Evolutionary conservation across 2,329 filamentous ascomycete species (phyloP).

Genomic region (Colletotrichum chlorophyti): DNA sequence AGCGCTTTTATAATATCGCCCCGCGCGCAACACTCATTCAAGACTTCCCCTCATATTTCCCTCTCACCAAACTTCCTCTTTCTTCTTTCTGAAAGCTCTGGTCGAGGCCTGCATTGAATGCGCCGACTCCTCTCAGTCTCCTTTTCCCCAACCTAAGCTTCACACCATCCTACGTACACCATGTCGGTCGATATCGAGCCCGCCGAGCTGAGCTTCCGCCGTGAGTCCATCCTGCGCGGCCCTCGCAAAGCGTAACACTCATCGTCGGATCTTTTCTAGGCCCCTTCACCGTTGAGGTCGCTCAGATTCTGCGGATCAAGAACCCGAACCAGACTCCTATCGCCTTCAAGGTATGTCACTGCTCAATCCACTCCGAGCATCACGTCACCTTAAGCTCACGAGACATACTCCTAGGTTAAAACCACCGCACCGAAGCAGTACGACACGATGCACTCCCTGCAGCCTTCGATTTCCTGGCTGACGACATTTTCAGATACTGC

Average conservation of each 20-base stretch:
- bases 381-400: constrained; percentile 21
- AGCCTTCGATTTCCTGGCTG: constrained; percentile 32
- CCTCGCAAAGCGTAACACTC: constrained; percentile 23
- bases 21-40: constrained; percentile 24
- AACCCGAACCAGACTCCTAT: constrained; percentile 69
- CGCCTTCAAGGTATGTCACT: constrained; percentile 69
- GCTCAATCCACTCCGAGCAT: background rate
- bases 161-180: constrained; percentile 41
- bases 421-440: constrained; percentile 99
- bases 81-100: background rate
- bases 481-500: constrained; percentile 75
- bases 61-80: constrained; percentile 13
- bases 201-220: constrained; percentile 88
- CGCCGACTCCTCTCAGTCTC: constrained; percentile 22
- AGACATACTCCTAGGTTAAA: constrained; percentile 74
- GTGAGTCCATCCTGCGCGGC: constrained; percentile 61
- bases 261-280: constrained; percentile 48
- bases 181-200: constrained; percentile 98
- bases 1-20: constrained; percentile 22
- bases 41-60: constrained; percentile 8
- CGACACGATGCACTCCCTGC: constrained; percentile 42
- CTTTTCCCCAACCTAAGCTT: constrained; percentile 15
- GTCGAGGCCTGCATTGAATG: constrained; percentile 16
- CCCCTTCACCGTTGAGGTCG: constrained; percentile 71
- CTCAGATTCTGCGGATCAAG: constrained; percentile 68